phyloP scores from a whole-genome alignment of 2,329 filamentous ascomycete species.

The Phialemonium atrogriseum region DNA sequence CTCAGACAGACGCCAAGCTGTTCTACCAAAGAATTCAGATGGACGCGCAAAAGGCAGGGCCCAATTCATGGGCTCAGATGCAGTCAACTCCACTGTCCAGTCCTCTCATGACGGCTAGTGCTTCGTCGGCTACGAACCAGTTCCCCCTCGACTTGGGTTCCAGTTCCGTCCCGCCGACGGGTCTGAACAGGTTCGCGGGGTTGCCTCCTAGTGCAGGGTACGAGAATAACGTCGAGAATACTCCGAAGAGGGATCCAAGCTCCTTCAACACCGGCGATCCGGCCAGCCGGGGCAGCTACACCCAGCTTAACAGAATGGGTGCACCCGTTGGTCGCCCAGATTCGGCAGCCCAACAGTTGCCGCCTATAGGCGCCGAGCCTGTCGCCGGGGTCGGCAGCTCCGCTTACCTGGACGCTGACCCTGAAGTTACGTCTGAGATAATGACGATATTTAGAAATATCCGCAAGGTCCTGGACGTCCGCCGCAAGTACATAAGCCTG shows the following conservation, averaged over 20 bases:
- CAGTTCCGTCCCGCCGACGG: constrained; percentile 5
- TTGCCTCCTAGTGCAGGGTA: constrained; percentile 7
- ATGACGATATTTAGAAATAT: constrained; percentile 84
- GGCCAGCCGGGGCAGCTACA: constrained; percentile 10
- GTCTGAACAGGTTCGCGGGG: constrained; percentile 8
- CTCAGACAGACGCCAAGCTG: constrained; percentile 86
- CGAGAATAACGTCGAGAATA: constrained; percentile 7
- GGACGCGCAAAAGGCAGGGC: constrained; percentile 35
- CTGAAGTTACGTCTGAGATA: constrained; percentile 76
- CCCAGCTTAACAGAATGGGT: constrained; percentile 9
- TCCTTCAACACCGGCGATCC: constrained; percentile 7
- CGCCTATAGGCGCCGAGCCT: constrained; percentile 30
- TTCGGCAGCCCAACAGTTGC: constrained; percentile 18
- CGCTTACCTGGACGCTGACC: constrained; percentile 63
- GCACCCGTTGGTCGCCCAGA: constrained; percentile 8
- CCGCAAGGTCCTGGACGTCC: constrained; percentile 77
- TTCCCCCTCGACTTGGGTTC: constrained; percentile 8
- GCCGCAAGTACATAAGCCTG: constrained; percentile 79
- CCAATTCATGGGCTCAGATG: constrained; percentile 25
- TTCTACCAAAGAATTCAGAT: constrained; percentile 88
- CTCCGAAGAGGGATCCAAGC: constrained; percentile 10
- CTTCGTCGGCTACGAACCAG: constrained; percentile 8
- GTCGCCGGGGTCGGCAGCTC: constrained; percentile 56
- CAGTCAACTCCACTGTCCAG: constrained; percentile 38
- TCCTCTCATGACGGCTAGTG: constrained; percentile 26